These are phyloP conservation scores for Phanerochaete sordida DNA, from an alignment of 768 basidiomycete species.

Conservation along the genomic window DNA sequence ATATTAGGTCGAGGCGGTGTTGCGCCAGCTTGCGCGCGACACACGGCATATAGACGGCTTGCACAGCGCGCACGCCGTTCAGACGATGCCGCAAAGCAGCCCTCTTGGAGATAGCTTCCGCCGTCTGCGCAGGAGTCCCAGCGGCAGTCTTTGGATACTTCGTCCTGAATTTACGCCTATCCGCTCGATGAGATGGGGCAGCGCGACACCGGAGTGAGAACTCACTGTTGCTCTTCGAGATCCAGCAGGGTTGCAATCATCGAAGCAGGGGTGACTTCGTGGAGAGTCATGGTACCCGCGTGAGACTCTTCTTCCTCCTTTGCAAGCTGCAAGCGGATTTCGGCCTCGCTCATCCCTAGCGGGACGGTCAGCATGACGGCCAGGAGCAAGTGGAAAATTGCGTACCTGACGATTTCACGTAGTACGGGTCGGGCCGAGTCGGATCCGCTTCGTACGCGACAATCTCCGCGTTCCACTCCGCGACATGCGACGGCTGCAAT, in stretches of 20 bases:
- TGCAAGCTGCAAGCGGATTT: slow-evolving; percentile 20
- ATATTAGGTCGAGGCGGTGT: not conserved
- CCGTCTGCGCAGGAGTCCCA: not conserved
- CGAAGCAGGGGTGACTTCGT: not conserved
- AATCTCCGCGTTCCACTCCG: slow-evolving; percentile 19
- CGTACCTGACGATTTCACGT: not conserved
- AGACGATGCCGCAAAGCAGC: slow-evolving; percentile 3
- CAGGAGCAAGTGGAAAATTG: not conserved
- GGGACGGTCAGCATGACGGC: not conserved
- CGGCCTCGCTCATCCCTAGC: slow-evolving; percentile 10
- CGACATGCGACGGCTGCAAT: not conserved
- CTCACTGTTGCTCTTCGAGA: not conserved
- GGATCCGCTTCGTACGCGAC: slow-evolving; percentile 23
- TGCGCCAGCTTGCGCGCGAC: not conserved
- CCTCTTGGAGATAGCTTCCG: not conserved
- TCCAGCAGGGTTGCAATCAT: not conserved
- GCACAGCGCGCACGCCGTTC: not conserved
- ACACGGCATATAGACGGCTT: not conserved
- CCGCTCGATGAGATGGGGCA: not conserved
- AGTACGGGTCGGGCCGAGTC: slow-evolving; percentile 18
- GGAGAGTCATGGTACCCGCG: not conserved
- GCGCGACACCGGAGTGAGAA: not conserved
- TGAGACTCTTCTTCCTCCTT: slow-evolving; percentile 11
- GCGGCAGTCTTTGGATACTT: not conserved
- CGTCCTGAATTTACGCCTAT: not conserved